Evolutionary conservation across 1,139 yeast genomes (phyloP).

Genomic region (Diutina scorzettiae): DNA sequence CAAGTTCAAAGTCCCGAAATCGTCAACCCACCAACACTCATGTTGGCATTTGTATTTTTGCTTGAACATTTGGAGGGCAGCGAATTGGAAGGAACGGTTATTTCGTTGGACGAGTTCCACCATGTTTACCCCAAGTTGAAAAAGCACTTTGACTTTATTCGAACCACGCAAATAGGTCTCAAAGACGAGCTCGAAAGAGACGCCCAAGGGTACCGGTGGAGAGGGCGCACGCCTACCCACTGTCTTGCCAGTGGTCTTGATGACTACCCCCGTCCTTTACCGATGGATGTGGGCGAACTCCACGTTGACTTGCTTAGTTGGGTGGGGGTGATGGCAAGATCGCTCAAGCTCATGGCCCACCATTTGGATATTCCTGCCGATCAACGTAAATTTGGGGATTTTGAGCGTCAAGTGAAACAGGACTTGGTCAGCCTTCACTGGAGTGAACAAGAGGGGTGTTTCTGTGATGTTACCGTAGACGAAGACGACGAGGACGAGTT

Average conservation of each 20-base stretch:
- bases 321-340: conserved; percentile 86
- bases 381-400: conserved; percentile 33
- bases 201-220: conserved; percentile 79
- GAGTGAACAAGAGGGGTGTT: conserved; percentile 54
- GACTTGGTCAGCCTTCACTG: conserved; percentile 73
- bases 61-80: conserved; percentile 32
- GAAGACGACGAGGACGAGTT: conserved; percentile 52
- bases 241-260: conserved; percentile 91
- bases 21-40: conserved; percentile 92
- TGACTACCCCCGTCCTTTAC: conserved; percentile 82
- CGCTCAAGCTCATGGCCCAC: conserved; percentile 65
- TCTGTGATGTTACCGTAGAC: conserved; percentile 76
- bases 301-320: conserved; percentile 85
- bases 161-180: conserved; percentile 63
- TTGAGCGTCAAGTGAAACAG: conserved; percentile 43
- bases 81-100: conserved; percentile 36
- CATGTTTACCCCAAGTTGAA: conserved; percentile 66
- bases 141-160: conserved; percentile 76
- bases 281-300: conserved; percentile 79
- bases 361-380: conserved; percentile 52
- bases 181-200: conserved; percentile 42
- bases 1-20: conserved; percentile 78
- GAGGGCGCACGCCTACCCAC: conserved; percentile 77
- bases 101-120: conserved; percentile 48
- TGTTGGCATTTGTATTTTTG: conserved; percentile 65